Conservation (phyloP, 2,329 filamentous ascomycete species). For the Beauveria sp. region DNA sequence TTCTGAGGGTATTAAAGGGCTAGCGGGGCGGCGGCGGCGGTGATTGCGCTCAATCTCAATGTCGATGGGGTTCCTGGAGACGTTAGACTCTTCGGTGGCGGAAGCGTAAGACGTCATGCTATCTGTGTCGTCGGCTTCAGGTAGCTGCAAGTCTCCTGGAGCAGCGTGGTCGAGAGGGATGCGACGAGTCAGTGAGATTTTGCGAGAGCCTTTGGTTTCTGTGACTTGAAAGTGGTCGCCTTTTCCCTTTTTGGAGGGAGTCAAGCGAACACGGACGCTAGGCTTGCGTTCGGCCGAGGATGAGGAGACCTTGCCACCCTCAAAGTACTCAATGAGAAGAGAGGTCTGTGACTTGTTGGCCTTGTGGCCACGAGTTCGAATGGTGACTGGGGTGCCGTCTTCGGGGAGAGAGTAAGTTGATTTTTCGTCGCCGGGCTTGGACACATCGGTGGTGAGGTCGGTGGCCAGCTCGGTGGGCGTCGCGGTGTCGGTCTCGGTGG, state of each 20-base stretch:
- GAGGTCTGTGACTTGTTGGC: conserved; percentile 72
- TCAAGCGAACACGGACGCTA: conserved; percentile 72
- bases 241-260: conserved; percentile 62
- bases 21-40: conserved; percentile 57
- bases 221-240: conserved; percentile 83
- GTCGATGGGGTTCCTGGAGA: conserved; percentile 72
- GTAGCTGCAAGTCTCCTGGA: conserved; percentile 35
- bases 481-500: conserved; percentile 65
- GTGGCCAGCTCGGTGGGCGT: conserved; percentile 58
- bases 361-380: conserved; percentile 64
- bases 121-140: conserved; percentile 52
- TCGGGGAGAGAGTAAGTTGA: conserved; percentile 76
- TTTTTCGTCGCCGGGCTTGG: conserved; percentile 58
- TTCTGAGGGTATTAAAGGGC: conserved; percentile 53
- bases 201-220: conserved; percentile 66
- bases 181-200: conserved; percentile 48
- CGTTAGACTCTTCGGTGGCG: conserved; percentile 69
- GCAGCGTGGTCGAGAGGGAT: conserved; percentile 44
- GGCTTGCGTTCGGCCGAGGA: conserved; percentile 60
- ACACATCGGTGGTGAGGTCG: conserved; percentile 61
- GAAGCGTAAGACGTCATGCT: conserved; percentile 71
- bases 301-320: conserved; percentile 58
- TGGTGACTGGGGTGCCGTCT: conserved; percentile 86
- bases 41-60: conserved; percentile 70
- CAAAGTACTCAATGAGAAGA: conserved; percentile 90